A percentile compares a stretch with the other conserved stretches of the same genome.
Conservation (phyloP, 495 filamentous ascomycete genomes). For the Podospora pseudopauciseta region DNA sequence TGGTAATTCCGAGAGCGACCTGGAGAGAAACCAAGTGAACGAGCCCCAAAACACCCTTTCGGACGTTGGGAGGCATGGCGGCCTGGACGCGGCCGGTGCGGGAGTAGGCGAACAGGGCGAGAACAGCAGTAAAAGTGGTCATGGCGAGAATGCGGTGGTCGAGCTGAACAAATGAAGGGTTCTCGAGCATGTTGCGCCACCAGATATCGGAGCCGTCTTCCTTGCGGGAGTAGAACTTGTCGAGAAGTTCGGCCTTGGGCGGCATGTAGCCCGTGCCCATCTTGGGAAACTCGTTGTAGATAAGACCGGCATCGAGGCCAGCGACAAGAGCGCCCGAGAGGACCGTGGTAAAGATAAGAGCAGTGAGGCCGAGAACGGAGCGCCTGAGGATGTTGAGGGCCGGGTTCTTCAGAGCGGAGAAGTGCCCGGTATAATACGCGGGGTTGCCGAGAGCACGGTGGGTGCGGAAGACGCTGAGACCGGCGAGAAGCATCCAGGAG, state of each 20-base stretch:
- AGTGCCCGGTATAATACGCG: conserved; percentile 40
- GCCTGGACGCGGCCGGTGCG: conserved; percentile 60
- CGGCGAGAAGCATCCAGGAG: conserved; percentile 88
- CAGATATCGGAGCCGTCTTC: conserved; percentile 73
- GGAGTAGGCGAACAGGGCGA: conserved; percentile 73
- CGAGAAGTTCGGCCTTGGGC: conserved; percentile 76
- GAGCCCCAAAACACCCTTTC: conserved; percentile 71
- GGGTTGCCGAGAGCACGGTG: conserved; percentile 64
- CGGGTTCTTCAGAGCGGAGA: conserved; percentile 60
- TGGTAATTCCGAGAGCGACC: conserved; percentile 80
- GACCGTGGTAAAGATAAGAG: conserved; percentile 80
- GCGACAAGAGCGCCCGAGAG: conserved; percentile 93
- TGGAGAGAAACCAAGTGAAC: conserved; percentile 80
- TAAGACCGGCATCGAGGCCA: conserved; percentile 89
- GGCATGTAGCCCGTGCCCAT: conserved; percentile 85
- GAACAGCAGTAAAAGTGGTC: conserved; percentile 78
- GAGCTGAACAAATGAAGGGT: conserved; percentile 89
- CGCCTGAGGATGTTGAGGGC: conserved; percentile 67
- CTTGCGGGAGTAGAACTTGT: conserved; percentile 77
- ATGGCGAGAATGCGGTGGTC: conserved; percentile 91
- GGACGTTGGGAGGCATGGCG: conserved; percentile 60
- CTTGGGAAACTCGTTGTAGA: conserved; percentile 96
- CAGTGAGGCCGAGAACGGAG: conserved; percentile 65
- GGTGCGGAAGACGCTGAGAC: conserved; percentile 76
- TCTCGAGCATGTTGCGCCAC: conserved; percentile 97